Base-by-base conservation (phyloP, 345 rosid species). In the Salix brachista region DNA sequence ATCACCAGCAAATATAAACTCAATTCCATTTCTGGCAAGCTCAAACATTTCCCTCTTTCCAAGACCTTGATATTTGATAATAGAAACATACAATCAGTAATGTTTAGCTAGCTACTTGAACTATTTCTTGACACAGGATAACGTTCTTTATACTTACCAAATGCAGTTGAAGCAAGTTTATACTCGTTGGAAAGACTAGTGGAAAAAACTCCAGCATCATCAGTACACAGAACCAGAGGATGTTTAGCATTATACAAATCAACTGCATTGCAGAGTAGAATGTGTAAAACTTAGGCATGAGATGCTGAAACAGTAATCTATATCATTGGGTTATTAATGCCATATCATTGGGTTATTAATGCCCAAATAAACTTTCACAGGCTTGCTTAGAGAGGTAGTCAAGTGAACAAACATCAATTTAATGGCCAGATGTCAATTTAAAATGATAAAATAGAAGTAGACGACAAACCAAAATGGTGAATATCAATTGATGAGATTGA, bases 181-280 rank as follows among this genome's bases (percentile, higher is more conserved):
- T 91, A 96, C 85, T 96, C 98, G 54, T 84, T 78, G 2, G 90
- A 87, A 78, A 93, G 90, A 56, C 84, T 91, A 32, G 99, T 96
- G 26, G 98, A 88, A 74, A 96, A 96, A 70, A 94, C 93, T 30
- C 99, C 98, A 1, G 89, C 64, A 75, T 96, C 99, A 75, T 96
- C 99, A 1, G 99, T 96, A 85, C 99, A 93, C 75, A 93, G 73
- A 61, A 82, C 75, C 83, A 91, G 41, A 48, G 98, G 99, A 84
- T 96, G 99, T 16, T 88, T 88, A 69, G 86, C 87, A 3, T 69
- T 81, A 82, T 91, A 90, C 6, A 96, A 86, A 86, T 92, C 87
- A 89, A 72, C 99, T 96, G 76, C 79, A 82, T 17, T 32, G 34
- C 32, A 50, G 19, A n/a, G 70, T 21, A 36, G 30, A 67, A 10